These are phyloP conservation scores for Geoglossum cookeanum DNA, from an alignment of 2,329 filamentous ascomycete species.

Conservation along the genomic window DNA sequence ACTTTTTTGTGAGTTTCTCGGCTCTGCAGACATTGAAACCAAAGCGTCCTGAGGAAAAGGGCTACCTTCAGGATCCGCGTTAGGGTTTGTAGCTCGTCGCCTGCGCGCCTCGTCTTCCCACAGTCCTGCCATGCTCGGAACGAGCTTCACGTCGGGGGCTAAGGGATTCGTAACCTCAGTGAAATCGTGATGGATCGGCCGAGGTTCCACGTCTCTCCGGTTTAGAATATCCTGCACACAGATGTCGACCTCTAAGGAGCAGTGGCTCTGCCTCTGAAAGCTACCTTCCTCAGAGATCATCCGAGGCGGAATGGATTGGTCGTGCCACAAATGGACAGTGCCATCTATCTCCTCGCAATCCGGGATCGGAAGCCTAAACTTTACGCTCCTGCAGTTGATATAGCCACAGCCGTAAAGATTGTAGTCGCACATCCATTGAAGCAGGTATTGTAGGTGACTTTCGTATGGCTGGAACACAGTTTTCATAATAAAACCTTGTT, in stretches of 20 bases:
- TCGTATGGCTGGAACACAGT: constrained; percentile 78
- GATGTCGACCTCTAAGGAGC: constrained; percentile 75
- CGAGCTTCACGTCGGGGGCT: constrained; percentile 54
- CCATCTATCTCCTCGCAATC: constrained; percentile 42
- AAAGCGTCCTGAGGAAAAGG: constrained; percentile 68
- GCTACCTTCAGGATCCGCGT: constrained; percentile 43
- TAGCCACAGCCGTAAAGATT: constrained; percentile 91
- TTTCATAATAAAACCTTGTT: constrained; percentile 75
- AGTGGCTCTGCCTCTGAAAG: constrained; percentile 68
- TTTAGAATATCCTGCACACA: constrained; percentile 80
- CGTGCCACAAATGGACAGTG: constrained; percentile 58
- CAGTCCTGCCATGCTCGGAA: constrained; percentile 81
- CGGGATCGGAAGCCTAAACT: constrained; percentile 61
- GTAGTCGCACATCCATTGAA: constrained; percentile 98
- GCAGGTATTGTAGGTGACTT: constrained; percentile 74
- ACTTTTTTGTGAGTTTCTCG: constrained; percentile 49
- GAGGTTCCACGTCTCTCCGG: constrained; percentile 50
- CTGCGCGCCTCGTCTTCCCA: constrained; percentile 81
- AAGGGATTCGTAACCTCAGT: constrained; percentile 48
- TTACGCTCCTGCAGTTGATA: constrained; percentile 50
- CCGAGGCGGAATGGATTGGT: constrained; percentile 42
- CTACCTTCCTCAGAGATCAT: constrained; percentile 40
- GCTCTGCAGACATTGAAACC: constrained; percentile 74
- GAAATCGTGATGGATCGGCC: constrained; percentile 77
- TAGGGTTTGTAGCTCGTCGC: constrained; percentile 51